phyloP scores from a whole-genome alignment of 2,329 filamentous ascomycete species.

The Cryphonectria radicalis region DNA sequence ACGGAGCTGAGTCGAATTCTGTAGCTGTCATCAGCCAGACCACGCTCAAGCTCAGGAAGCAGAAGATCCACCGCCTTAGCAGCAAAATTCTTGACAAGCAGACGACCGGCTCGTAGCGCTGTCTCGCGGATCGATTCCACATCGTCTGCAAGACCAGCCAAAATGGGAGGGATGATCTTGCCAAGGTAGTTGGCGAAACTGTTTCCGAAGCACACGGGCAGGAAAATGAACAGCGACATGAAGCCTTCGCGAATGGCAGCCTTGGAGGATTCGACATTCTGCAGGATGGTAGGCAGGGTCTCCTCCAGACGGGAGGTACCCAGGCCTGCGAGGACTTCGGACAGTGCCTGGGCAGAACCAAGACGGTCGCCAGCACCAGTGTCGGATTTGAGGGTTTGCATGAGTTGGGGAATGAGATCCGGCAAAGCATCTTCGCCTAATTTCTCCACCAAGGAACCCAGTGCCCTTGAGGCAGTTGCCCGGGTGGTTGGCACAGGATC shows the following conservation, averaged over 20 bases:
- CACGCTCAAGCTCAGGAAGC: slow-evolving; percentile 91
- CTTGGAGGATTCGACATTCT: slow-evolving; percentile 93
- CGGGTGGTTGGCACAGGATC: slow-evolving; percentile 96
- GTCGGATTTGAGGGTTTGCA: slow-evolving; percentile 97
- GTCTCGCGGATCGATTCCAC: slow-evolving; percentile 96
- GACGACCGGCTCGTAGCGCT: slow-evolving; percentile 87
- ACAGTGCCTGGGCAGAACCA: slow-evolving; percentile 93
- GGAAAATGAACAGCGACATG: slow-evolving; percentile 99
- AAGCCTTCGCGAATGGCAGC: slow-evolving; percentile 93
- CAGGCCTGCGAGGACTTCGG: slow-evolving; percentile 92
- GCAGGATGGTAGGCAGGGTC: slow-evolving; percentile 91
- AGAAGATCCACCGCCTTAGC: slow-evolving; percentile 92
- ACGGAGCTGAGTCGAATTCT: slow-evolving; percentile 98
- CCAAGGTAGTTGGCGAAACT: slow-evolving; percentile 95
- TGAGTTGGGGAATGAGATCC: slow-evolving; percentile 95
- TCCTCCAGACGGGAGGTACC: slow-evolving; percentile 93
- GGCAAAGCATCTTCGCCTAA: slow-evolving; percentile 95
- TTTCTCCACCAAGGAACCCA: slow-evolving; percentile 97
- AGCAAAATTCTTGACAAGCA: slow-evolving; percentile 98
- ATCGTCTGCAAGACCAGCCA: slow-evolving; percentile 93
- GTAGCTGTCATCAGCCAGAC: slow-evolving; percentile 95
- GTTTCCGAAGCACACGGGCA: slow-evolving; percentile 98
- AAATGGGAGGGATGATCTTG: slow-evolving; percentile 92
- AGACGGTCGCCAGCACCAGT: slow-evolving; percentile 94
- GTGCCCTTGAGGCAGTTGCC: slow-evolving; percentile 91